Percentiles rank a stretch among this genome's conserved stretches.
These are phyloP conservation scores for Cercospora sp. DNA, from an alignment of 2,329 filamentous ascomycete species.

Conservation along the genomic window DNA sequence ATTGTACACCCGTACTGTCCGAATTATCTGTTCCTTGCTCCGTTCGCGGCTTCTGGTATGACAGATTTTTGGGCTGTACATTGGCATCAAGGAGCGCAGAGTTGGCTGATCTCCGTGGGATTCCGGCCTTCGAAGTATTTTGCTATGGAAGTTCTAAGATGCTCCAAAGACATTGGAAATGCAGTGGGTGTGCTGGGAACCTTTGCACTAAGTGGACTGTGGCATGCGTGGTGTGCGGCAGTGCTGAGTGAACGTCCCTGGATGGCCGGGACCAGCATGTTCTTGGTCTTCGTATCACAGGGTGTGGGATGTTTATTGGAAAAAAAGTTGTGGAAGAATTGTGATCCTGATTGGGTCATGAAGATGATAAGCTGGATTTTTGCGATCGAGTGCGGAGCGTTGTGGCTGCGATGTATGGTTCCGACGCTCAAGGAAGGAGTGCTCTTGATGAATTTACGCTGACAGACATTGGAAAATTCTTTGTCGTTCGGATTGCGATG, in stretches of 20 bases:
- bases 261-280: conserved; percentile 1
- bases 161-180: background rate
- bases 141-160: background rate
- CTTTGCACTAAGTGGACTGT: conserved; percentile 17
- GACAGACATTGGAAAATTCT: background rate
- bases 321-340: conserved; percentile 5
- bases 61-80: conserved; percentile 12
- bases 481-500: background rate
- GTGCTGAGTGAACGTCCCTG: conserved; percentile 3
- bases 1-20: conserved; percentile 5
- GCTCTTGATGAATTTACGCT: background rate
- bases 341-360: conserved; percentile 5
- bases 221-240: conserved; percentile 19
- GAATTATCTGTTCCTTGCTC: conserved; percentile 2
- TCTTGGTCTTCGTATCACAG: conserved; percentile 13
- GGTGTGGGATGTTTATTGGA: conserved; percentile 18
- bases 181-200: conserved; percentile 11
- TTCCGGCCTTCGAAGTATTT: conserved; percentile 5
- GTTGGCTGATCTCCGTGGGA: conserved; percentile 8
- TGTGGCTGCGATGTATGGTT: conserved; percentile 1
- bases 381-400: conserved; percentile 11
- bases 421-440: conserved; percentile 5
- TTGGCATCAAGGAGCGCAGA: conserved; percentile 20
- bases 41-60: conserved; percentile 11
- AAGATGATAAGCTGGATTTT: conserved; percentile 11